phyloP scores from a whole-genome alignment of 2,329 filamentous ascomycete genomes.

The Whalleya microplaca region DNA sequence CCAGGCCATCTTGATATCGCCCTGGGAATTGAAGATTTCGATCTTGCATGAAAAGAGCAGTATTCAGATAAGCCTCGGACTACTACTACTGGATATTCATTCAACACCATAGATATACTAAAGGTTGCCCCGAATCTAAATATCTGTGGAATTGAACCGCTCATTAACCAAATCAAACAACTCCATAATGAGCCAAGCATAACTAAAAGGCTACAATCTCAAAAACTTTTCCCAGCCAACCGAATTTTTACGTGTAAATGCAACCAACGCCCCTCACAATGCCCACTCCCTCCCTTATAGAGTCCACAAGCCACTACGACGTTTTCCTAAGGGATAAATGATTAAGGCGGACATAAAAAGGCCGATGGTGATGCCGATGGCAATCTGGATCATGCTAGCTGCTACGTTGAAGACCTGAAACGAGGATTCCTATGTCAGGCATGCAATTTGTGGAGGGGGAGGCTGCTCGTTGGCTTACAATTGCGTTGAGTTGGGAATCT shows the following conservation, averaged over 20 bases:
- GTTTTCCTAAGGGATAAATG: slow-evolving; percentile 61
- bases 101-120: background rate
- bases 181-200: background rate
- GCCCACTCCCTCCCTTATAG: slow-evolving; percentile 5
- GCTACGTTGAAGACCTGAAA: slow-evolving; percentile 52
- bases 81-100: too few relatives aligned
- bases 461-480: slow-evolving; percentile 2
- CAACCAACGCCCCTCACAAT: background rate
- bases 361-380: slow-evolving; percentile 65
- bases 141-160: background rate
- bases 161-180: background rate
- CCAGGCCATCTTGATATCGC: too few relatives aligned
- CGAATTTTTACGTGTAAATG: background rate
- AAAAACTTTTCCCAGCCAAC: background rate
- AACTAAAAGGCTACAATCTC: background rate
- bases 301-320: slow-evolving; percentile 55
- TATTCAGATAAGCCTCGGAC: too few relatives aligned
- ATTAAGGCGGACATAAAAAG: slow-evolving; percentile 59
- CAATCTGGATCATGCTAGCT: slow-evolving; percentile 62
- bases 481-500: slow-evolving; percentile 5
- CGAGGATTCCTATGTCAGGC: background rate
- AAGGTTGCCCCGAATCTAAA: background rate
- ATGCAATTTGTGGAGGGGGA: background rate
- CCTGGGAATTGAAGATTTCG: too few relatives aligned
- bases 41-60: too few relatives aligned